Evolutionary conservation across 148 eudicot species (phyloP).

Genomic region (Rhododendron williamsianum): DNA sequence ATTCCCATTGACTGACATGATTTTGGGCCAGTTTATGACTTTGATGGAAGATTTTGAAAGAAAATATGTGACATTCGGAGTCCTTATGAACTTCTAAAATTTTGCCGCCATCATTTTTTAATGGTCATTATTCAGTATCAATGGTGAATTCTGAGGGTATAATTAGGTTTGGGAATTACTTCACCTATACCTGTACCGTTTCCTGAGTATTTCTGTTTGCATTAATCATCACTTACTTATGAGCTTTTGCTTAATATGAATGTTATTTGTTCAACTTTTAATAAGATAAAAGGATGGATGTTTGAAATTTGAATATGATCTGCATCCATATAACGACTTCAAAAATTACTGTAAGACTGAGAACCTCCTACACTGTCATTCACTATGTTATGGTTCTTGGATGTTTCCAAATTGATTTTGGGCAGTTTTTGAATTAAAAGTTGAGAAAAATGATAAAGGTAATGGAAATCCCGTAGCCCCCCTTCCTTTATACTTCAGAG

Average conservation of each 20-base stretch:
- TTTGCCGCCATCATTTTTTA: not conserved
- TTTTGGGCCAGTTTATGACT: not conserved
- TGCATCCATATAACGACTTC: not conserved
- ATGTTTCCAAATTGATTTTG: not conserved
- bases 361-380: not conserved
- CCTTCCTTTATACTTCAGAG: not conserved
- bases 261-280: not conserved
- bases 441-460: not conserved
- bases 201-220: not conserved
- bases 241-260: not conserved
- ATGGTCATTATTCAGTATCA: not conserved
- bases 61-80: not conserved
- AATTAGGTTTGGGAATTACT: not conserved
- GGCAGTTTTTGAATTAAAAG: not conserved
- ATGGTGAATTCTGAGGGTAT: not conserved
- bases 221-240: not conserved
- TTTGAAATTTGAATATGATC: not conserved
- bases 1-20: not conserved
- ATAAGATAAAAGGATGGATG: not conserved
- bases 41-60: not conserved
- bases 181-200: not conserved
- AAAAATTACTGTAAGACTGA: not conserved
- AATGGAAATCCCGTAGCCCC: not conserved
- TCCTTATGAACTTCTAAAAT: not conserved
- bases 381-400: not conserved